These are phyloP conservation scores for Syzygium syzygioides DNA, from an alignment of 441 rosid species.

Conservation along the genomic window DNA sequence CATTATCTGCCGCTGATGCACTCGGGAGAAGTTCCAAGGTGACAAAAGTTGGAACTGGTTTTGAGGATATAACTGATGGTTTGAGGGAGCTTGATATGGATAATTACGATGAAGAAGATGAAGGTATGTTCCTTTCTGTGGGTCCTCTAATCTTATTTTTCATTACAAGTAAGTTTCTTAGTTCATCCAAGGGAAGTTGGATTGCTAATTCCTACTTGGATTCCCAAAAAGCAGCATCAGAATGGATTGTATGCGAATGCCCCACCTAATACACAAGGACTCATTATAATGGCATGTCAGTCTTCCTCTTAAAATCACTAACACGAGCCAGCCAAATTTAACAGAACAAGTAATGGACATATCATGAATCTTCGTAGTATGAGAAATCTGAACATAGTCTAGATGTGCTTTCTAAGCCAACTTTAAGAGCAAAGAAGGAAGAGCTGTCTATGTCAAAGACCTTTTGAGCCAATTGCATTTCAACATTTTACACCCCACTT, in stretches of 20 bases:
- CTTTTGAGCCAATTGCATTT: not conserved
- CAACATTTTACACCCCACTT: not conserved
- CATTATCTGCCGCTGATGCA: slow-evolving; percentile 67
- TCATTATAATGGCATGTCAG: not conserved
- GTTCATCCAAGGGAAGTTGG: not conserved
- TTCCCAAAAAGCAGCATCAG: not conserved
- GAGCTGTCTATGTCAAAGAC: not conserved
- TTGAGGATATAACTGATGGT: slow-evolving; percentile 57
- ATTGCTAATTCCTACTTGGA: not conserved
- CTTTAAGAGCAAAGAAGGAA: not conserved
- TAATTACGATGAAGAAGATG: slow-evolving; percentile 83
- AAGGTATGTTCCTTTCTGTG: slow-evolving; percentile 27
- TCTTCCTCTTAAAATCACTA: not conserved
- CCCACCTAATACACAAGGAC: not conserved
- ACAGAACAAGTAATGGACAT: not conserved
- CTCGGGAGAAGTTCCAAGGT: slow-evolving; percentile 47
- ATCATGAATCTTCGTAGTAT: not conserved
- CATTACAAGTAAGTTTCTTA: not conserved
- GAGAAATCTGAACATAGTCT: not conserved
- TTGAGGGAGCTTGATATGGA: slow-evolving; percentile 82
- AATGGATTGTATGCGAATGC: not conserved
- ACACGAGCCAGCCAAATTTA: not conserved
- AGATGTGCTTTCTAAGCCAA: not conserved
- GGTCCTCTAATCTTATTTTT: not conserved
- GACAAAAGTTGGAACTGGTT: slow-evolving; percentile 22